Evolutionary conservation across 345 rosid genomes (phyloP), one percentile per base, ranked within the genome.

Genomic region (Sisymbrium irio): DNA sequence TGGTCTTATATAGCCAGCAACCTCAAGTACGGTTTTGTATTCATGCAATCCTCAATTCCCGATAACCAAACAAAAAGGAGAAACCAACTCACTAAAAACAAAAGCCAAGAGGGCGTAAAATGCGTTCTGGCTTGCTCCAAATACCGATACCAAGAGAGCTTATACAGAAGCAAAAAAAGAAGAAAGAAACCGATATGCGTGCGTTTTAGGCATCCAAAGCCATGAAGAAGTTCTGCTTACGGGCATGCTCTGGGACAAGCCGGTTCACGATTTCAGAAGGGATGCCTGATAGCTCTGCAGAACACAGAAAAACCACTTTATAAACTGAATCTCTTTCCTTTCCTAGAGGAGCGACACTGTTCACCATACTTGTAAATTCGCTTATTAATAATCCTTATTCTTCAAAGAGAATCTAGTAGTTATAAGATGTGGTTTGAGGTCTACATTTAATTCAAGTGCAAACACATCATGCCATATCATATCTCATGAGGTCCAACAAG

Each of bases 201-300:
- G 41, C 49, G 69, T 40, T 77, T 77, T 81, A 88, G 2, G 89
- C 28, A 78, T 87, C 78, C 85, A 91, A 78, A 30, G 97, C 97
- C 97, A 91, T 91, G 87, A 91, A 91, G 72, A 78, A 79, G 82
- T 91, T 91, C 85, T 89, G 96, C 81, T 89, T 91, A 18, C 96
- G 97, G 45, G 95, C 93, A 76, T 87, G 88, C 74, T 89, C 97
- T 0, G 97, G 97, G 62, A 91, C 83, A 33, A 91, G 96, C 69
- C 86, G 79, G 71, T 86, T 83, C 67, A 87, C 72, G 4, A 69
- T 84, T 45, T 91, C 97, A 3, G 84, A 76, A 7, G 93, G 86
- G 41, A 91, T 82, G 77, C 93, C 91, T 2, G 96, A 74, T 60
- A 91, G 85, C 83, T 89, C 97, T 91, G 91, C 73, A 55, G 3